These are phyloP conservation scores for Diaporthe vexans DNA, from an alignment of 2,329 filamentous ascomycete genomes.

Conservation along the genomic window DNA sequence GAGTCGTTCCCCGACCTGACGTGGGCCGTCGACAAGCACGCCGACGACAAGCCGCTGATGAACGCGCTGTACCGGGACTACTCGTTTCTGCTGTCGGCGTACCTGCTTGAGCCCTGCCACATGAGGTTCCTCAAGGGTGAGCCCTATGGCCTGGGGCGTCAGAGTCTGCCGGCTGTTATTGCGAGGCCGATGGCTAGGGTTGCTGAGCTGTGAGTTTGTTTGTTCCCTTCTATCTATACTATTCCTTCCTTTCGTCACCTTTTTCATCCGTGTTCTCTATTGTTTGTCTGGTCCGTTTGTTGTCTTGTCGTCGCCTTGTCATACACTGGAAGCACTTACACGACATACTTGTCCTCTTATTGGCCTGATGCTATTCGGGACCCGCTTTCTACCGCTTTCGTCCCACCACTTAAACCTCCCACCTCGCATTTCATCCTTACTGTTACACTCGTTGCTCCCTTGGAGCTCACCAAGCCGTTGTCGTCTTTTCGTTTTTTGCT, in stretches of 20 bases:
- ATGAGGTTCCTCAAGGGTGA: conserved; percentile 78
- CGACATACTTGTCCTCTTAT: conserved; percentile 13
- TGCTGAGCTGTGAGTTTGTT: conserved; percentile 81
- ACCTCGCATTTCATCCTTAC: not conserved
- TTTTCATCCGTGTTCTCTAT: not conserved
- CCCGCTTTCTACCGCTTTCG: conserved; percentile 26
- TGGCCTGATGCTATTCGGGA: not conserved
- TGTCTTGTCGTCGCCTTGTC: not conserved
- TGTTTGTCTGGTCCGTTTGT: not conserved
- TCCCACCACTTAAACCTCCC: conserved; percentile 10
- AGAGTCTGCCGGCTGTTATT: conserved; percentile 80
- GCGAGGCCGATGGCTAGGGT: conserved; percentile 86
- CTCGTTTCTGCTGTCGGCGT: conserved; percentile 89
- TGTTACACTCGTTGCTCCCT: not conserved
- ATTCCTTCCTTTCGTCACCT: not conserved
- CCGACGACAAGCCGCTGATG: conserved; percentile 81
- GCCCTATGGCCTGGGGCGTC: conserved; percentile 82
- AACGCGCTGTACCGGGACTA: conserved; percentile 94
- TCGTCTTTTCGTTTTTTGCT: not conserved
- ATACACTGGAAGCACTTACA: conserved; percentile 4
- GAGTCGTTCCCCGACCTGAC: conserved; percentile 84
- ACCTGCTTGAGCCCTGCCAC: conserved; percentile 93
- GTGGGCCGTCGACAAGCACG: conserved; percentile 78
- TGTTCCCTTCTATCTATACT: not conserved
- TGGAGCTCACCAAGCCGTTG: conserved; percentile 26